Evolutionary conservation across 2,329 filamentous ascomycete species (phyloP), one percentile per base, ranked within the genome.

Genomic region (Microdochium trichocladiopsis): DNA sequence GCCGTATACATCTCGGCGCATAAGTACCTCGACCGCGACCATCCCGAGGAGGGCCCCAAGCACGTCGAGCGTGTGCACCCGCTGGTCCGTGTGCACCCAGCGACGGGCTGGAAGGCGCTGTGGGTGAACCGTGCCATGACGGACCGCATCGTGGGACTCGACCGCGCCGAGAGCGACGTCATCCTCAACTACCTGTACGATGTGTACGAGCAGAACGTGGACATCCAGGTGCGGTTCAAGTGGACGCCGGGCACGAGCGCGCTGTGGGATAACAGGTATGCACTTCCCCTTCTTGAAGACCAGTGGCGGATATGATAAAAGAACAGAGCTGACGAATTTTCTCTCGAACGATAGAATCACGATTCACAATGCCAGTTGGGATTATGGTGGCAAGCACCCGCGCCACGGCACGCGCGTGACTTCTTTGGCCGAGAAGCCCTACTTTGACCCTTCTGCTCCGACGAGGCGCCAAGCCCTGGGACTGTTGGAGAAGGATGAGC

Each of bases 121-220:
- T 90, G 78, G 73, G 86, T 90, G 0, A 90, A 90, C 63, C 77
- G 85, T 2, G 73, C 81, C 2, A 84, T 89, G 77, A 89, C 86
- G 0, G 75, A 77, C 5, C 73, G 78, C 1, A 89, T 90, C 48
- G 80, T 89, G 0, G 87, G 86, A 0, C 65, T 90, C 0, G 85
- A 90, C 58, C 80, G 79, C 54, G 81, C 75, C 0, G 86, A 90
- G 66, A 88, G 84, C 53, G 86, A 89, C 58, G 57, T 82, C 0
- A 83, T 90, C 14, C 69, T 90, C 10, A 75, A 76, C 25, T 88
- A 88, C 54, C 65, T 90, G 31, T 88, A 74, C 56, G 75, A 86
- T 62, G 84, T 88, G 0, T 88, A 82, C 62, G 85, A 89, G 68
- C 74, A 73, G 56, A 87, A 86, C 53, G 74, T 85, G 3, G 86